Percentiles rank a stretch among this genome's conserved stretches.
phyloP scores from a whole-genome alignment of 495 filamentous ascomycete species.

The Aspergillus indologenus region DNA sequence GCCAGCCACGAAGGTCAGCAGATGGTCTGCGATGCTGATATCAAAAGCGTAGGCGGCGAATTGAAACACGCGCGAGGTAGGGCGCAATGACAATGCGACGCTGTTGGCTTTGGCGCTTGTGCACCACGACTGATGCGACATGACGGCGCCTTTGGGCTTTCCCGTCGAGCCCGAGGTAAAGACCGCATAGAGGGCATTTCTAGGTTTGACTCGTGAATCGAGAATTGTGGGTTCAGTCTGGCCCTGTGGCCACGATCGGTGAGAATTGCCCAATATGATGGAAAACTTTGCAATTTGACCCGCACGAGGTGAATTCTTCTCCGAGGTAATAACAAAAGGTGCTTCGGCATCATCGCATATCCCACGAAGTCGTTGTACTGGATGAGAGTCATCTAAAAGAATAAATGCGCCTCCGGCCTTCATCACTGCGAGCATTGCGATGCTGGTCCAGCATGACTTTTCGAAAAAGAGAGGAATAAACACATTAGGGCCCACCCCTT shows the following conservation, averaged over 20 bases:
- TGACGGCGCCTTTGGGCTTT: not conserved
- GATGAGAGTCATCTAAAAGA: constrained; percentile 42
- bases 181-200: not conserved
- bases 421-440: constrained; percentile 39
- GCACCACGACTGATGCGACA: not conserved
- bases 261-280: not conserved
- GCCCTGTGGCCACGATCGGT: not conserved
- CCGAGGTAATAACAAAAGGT: not conserved
- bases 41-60: constrained; percentile 57
- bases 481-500: constrained; percentile 28
- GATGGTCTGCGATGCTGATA: constrained; percentile 51
- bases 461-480: constrained; percentile 45
- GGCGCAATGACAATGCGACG: not conserved
- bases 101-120: not conserved
- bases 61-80: not conserved
- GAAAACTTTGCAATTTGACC: not conserved
- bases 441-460: constrained; percentile 39
- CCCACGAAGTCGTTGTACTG: constrained; percentile 36
- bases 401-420: constrained; percentile 50
- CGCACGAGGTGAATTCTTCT: not conserved
- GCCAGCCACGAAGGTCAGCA: constrained; percentile 45
- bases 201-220: not conserved
- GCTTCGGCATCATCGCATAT: not conserved
- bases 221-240: not conserved
- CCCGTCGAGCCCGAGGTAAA: not conserved